phyloP scores from a whole-genome alignment of 1,284 basidiomycete species.

The Farysia itapuensis region DNA sequence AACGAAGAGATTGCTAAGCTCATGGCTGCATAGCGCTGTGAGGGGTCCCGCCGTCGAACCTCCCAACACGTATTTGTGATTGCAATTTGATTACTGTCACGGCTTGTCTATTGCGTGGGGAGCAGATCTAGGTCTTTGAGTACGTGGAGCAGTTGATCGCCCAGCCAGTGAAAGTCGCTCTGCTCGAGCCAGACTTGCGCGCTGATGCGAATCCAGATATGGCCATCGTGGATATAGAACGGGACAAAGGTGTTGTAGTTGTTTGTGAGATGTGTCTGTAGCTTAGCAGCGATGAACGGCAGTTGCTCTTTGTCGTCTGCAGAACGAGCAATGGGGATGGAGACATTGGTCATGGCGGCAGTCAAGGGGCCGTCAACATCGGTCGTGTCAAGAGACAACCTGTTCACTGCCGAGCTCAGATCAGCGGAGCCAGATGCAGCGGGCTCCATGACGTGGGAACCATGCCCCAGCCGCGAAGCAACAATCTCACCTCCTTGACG shows the following conservation, averaged over 20 bases:
- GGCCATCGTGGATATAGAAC: constrained; percentile 25
- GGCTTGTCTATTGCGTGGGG: not conserved
- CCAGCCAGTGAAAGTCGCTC: constrained; percentile 33
- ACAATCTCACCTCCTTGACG: constrained; percentile 69
- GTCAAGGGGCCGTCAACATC: constrained; percentile 4
- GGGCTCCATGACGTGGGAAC: constrained; percentile 12
- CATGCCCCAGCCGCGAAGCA: constrained; percentile 65
- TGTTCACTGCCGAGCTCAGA: too few species aligned
- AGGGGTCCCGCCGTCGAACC: too few species aligned
- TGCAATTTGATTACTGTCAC: not conserved
- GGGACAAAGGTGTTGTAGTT: constrained; percentile 24
- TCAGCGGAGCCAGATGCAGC: too few species aligned
- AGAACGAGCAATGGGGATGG: constrained; percentile 12
- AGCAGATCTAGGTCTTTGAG: too few species aligned
- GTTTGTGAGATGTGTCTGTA: constrained; percentile 7
- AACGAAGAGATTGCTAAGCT: constrained; percentile 71
- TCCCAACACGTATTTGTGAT: too few species aligned
- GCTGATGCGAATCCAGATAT: constrained; percentile 39
- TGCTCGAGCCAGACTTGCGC: constrained; percentile 44
- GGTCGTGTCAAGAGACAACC: not conserved
- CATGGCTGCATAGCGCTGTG: too few species aligned
- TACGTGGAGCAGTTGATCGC: constrained; percentile 6
- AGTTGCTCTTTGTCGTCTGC: constrained; percentile 1
- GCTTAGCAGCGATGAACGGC: constrained; percentile 5
- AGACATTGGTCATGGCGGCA: constrained; percentile 35